Evolutionary conservation across 176 grass and related monocot genomes (phyloP), one percentile per base, ranked within the genome.

Genomic region (Zoysia pacifica): DNA sequence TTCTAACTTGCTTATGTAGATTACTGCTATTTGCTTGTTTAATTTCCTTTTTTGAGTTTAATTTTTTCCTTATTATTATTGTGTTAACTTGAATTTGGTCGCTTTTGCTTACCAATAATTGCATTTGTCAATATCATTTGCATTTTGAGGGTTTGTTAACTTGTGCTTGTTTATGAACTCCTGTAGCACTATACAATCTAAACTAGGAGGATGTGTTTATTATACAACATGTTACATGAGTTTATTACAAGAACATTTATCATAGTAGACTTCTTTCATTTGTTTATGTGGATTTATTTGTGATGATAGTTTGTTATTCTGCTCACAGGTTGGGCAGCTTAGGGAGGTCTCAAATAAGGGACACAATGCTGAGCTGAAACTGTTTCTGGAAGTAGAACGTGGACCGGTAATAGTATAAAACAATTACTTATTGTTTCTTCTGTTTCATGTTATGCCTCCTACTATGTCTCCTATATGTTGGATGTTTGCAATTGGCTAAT

Each of bases 331-430:
- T 78, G 96, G 96, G 69, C 86, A 92, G 52, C 88, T 99, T 73
- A 93, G 92, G 78, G 96, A 99, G 84, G 92, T 99, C 36, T 95
- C 96, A 69, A 99, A 99, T 68, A 99, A 99, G 86, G 92, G 88
- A 43, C 92, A 99, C 53, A 99, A 99, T 67, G 90, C 96, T 67
- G 96, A 99, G 78, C 76, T 99, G 55, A 99, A 99, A 86, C 79
- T 99, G 61, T 93, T 99, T 70, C 88, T 99, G 54, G 96, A 99
- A 91, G 84, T 99, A 81, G 96, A 95, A 62, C 44, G 84, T 77
- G 96, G 92, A 74, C 64, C 67, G 78, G 96, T 99, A 99, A 79
- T 83, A 59, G 18, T 36, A 67, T 67, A 73, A 58, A 58, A 0
- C n/a, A 67, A 42, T 66, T 86, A 28, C 73, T 56, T 72, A 58